Base-by-base conservation (phyloP, 2,329 filamentous ascomycete genomes). In the Botrytis galanthina region DNA sequence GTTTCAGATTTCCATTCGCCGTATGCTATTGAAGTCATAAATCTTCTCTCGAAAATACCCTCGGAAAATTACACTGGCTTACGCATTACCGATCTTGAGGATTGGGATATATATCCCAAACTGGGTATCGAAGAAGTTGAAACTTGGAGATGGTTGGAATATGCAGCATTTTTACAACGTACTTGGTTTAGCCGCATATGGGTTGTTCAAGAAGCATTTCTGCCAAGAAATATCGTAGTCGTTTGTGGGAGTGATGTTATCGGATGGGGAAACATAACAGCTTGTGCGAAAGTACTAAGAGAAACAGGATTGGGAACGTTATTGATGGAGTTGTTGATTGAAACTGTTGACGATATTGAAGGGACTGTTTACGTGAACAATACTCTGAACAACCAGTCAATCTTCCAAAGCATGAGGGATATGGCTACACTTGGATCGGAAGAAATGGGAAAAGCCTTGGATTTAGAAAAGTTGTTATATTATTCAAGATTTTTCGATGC, bases 181-280 rank as follows among this genome's bases (percentile, higher is more conserved):
- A 71, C 64, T 12, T 75, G 74, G 74, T 75, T 75, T 29, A 69
- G 66, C 39, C 69, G 74, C 9, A 73, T 75, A 29, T 75, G 74
- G 74, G 74, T 75, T 14, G 71, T 75, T 6, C 74, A 75, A 60
- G 74, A 75, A 54, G 73, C 74, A 14, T 73, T 72, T 32, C 22
- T 74, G 44, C 59, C 74, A 14, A 39, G 42, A 26, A 64, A 72
- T 9, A 44, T 74, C 22, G 48, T 69, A 3, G 71, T 75, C 1
- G n/a, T 73, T 9, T 70, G 64, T 32, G 73, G 73, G 4, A 57
- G 46, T 20, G 35, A 73, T 42, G 26, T 73, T 22, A 60, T 75
- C 18, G n/a, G 32, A 26, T 75, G 74, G 74, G 20, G 5, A 2
- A 26, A 70, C 29, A 68, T 76, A 26, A 66, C 61, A 2, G 59